A percentile compares a stretch with the other conserved stretches of the same genome.
phyloP scores from a whole-genome alignment of 2,329 filamentous ascomycete species.

The Neofusicoccum parvum region DNA sequence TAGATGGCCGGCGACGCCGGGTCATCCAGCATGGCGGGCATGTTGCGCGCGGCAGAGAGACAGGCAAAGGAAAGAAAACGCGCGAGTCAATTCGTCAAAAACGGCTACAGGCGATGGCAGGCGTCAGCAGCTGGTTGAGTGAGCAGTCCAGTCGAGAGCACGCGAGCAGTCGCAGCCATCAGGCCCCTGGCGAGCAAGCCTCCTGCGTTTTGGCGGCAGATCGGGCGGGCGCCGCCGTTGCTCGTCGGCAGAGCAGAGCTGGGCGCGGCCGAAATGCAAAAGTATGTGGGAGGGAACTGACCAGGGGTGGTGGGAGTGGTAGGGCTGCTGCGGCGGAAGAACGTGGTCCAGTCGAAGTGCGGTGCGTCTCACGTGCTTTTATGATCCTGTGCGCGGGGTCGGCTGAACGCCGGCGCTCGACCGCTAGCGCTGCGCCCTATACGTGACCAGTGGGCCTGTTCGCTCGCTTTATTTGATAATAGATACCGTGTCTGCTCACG shows the following conservation, averaged over 20 bases:
- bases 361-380: conserved; percentile 13
- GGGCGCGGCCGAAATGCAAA: not conserved
- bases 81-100: not conserved
- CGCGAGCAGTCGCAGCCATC: not conserved
- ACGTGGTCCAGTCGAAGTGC: not conserved
- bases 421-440: not conserved
- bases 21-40: conserved; percentile 80
- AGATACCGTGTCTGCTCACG: too few relatives aligned
- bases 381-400: not conserved
- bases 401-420: not conserved
- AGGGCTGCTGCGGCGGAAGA: not conserved
- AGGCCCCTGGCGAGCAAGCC: not conserved
- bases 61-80: not conserved
- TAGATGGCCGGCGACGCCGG: conserved; percentile 71
- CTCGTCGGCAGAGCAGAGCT: not conserved
- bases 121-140: not conserved
- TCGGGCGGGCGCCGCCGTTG: not conserved
- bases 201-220: not conserved
- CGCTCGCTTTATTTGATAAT: too few relatives aligned
- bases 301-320: conserved; percentile 6
- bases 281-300: conserved; percentile 5
- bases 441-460: not conserved
- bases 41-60: conserved; percentile 39
- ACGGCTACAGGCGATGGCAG: too few relatives aligned
- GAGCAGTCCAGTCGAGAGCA: not conserved